A percentile compares a stretch with the other conserved stretches of the same genome.
Conservation (phyloP, 352 stramenopile genomes). For the Thalassiosira livingstoniorum region DNA sequence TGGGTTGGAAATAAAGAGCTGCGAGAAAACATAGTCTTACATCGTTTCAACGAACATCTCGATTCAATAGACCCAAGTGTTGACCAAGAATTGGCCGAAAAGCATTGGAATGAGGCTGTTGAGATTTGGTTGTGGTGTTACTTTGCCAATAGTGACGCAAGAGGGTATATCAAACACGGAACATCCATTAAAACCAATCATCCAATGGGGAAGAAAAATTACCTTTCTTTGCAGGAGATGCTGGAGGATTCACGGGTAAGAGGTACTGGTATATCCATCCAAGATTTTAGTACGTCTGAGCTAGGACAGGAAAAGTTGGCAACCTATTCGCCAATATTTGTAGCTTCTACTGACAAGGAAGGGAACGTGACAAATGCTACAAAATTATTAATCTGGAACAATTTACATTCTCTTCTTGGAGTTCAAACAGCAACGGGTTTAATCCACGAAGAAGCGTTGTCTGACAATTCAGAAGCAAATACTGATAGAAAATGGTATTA, state of each 20-base stretch:
- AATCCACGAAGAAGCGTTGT: too few relatives aligned
- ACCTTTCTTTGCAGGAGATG: slow-evolving; percentile 5
- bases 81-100: not conserved
- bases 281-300: not conserved
- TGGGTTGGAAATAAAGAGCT: not conserved
- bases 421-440: too few relatives aligned
- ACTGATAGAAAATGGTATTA: too few relatives aligned
- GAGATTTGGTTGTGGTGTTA: slow-evolving; percentile 19
- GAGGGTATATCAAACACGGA: slow-evolving; percentile 26
- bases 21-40: not conserved
- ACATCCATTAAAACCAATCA: not conserved
- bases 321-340: not conserved
- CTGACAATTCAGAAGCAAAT: too few relatives aligned
- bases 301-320: not conserved
- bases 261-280: not conserved
- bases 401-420: too few relatives aligned
- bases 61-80: not conserved
- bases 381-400: too few relatives aligned
- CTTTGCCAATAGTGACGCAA: slow-evolving; percentile 20
- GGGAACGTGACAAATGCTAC: too few relatives aligned
- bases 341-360: not conserved
- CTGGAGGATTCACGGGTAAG: not conserved
- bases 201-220: too few relatives aligned
- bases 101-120: slow-evolving; percentile 5
- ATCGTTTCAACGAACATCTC: not conserved